Base-by-base conservation (phyloP, 2,329 filamentous ascomycete genomes). In the Pseudogymnoascus sp. region DNA sequence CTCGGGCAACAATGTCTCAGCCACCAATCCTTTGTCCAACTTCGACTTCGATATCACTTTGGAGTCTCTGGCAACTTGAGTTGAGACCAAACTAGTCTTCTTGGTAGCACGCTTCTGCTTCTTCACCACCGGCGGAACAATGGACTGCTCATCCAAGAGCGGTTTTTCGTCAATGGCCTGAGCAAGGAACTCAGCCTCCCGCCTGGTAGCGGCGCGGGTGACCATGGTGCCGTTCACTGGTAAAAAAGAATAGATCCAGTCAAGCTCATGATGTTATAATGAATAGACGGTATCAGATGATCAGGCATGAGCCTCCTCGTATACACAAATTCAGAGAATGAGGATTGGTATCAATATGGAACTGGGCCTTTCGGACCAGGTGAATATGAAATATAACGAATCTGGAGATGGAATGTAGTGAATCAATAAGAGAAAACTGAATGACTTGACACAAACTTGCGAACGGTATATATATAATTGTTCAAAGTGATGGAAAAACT, bases 61-160 rank as follows among this genome's bases (percentile, higher is more conserved):
- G 14, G 23, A 49, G 12, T 49, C 14, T 28, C 12, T n/a, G 6
- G 3, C 6, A n/a, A 25, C 42, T 11, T 49, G 23, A n/a, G 42
- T 16, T 28, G 42, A 8, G 12, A 16, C 42, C 5, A n/a, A 14
- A n/a, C 42, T 64, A 8, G 42, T 28, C 25, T 60, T 65, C 2
- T 45, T 12, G 12, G 62, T 9, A 12, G 35, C 64, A 38, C 62
- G 62, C 49, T 69, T 68, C 30, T 61, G 61, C 65, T 67, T 67
- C 23, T 39, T 60, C 35, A 9, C 12, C 19, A 42, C 58, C 4
- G 8, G n/a, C 22, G 16, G 14, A 28, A 36, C 16, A 39, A 60
- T 28, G 4, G 45, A 19, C 45, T 52, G 22, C 45, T 52, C 45
- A 9, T 16, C 45, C 25, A 52, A 52, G n/a, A 11, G 14, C 6